These are phyloP conservation scores for Globisporangium middletonii DNA, from an alignment of 352 stramenopile genomes.

Conservation along the genomic window DNA sequence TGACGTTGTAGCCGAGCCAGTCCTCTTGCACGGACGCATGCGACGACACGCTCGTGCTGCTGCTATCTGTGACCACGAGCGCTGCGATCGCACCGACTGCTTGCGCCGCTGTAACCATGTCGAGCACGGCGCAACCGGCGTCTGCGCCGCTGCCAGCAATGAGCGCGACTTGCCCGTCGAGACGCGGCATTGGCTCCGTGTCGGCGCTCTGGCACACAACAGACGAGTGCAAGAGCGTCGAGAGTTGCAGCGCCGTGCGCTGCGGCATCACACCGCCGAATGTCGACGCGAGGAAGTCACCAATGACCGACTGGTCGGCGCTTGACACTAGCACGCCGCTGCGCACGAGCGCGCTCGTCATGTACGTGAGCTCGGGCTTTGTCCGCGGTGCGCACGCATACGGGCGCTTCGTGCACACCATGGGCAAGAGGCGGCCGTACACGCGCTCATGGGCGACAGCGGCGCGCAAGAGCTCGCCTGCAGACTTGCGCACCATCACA, in stretches of 20 bases:
- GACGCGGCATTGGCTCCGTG: conserved; percentile 12
- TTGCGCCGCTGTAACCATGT: conserved; percentile 39
- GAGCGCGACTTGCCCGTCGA: conserved; percentile 26
- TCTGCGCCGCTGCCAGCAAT: conserved; percentile 16
- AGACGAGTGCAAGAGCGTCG: conserved; percentile 12
- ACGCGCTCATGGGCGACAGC: conserved; percentile 18
- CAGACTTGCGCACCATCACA: conserved; percentile 56
- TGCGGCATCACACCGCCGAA: conserved; percentile 42
- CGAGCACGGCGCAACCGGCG: conserved; percentile 27
- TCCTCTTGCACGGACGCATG: conserved; percentile 31
- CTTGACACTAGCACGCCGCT: conserved; percentile 30
- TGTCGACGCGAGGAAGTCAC: conserved; percentile 42
- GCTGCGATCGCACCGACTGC: conserved; percentile 31
- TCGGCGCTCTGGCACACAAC: conserved; percentile 19
- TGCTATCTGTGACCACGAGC: conserved; percentile 24
- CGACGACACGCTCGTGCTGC: conserved; percentile 20
- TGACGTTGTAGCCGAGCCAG: conserved; percentile 72
- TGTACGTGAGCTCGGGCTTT: conserved; percentile 29
- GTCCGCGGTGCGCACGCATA: conserved; percentile 35
- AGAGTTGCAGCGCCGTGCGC: conserved; percentile 18
- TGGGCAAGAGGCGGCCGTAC: conserved; percentile 45
- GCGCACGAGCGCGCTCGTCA: conserved; percentile 18
- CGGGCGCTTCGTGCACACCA: conserved; percentile 42
- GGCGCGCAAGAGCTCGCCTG: conserved; percentile 37
- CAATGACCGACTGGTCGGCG: conserved; percentile 16